Conservation (phyloP, 2,329 filamentous ascomycete species). For the Ascochyta koolunga region DNA sequence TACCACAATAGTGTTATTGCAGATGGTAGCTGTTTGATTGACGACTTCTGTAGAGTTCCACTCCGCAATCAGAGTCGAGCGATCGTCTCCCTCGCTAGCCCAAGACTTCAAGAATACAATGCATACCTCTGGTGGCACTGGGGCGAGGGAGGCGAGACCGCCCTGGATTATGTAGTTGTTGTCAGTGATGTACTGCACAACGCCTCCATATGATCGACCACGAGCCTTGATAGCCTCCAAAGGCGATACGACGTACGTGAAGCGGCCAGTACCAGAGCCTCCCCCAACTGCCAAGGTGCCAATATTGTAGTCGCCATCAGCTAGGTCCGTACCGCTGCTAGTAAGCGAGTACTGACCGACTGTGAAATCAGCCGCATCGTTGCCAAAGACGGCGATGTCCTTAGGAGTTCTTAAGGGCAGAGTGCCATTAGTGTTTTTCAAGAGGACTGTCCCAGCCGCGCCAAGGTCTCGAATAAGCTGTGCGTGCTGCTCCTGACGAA, state of each 20-base stretch:
- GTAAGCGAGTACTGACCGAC: conserved; percentile 49
- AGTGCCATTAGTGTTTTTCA: conserved; percentile 57
- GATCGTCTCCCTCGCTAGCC: conserved; percentile 53
- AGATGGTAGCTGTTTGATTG: conserved; percentile 50
- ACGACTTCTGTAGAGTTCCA: conserved; percentile 51
- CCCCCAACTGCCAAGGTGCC: conserved; percentile 54
- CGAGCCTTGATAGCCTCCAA: conserved; percentile 49
- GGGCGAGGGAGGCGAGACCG: conserved; percentile 31
- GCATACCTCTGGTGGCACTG: conserved; percentile 51
- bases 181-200: conserved; percentile 55
- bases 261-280: conserved; percentile 50
- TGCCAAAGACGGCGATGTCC: conserved; percentile 57
- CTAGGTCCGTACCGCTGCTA: not conserved
- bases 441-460: conserved; percentile 49
- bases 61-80: conserved; percentile 47
- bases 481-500: conserved; percentile 46
- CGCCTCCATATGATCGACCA: conserved; percentile 33
- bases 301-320: conserved; percentile 38
- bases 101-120: conserved; percentile 64
- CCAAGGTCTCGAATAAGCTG: conserved; percentile 49
- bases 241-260: conserved; percentile 48
- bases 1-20: conserved; percentile 59
- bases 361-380: conserved; percentile 55
- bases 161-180: conserved; percentile 44
- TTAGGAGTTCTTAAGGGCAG: conserved; percentile 59